Conservation (phyloP, 768 basidiomycete species). For the Mycena metata region DNA sequence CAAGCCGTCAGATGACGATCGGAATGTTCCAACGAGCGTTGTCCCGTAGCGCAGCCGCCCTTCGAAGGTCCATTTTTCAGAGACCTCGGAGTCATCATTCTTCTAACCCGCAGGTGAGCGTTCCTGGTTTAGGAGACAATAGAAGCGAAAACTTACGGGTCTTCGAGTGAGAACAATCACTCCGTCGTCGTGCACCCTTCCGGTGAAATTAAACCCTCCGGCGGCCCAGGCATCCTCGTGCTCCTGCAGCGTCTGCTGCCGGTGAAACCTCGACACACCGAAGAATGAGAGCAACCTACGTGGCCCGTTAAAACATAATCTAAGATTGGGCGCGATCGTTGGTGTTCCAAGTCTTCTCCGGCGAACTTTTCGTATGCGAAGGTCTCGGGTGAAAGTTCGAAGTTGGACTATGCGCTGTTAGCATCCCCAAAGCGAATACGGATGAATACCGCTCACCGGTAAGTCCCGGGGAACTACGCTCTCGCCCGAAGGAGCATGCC, state of each 20-base stretch:
- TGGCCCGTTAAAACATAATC: constrained; percentile 58
- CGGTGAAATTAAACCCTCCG: constrained; percentile 66
- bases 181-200: constrained; percentile 71
- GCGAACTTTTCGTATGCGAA: constrained; percentile 45
- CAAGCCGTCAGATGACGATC: constrained; percentile 49
- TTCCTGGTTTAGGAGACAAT: constrained; percentile 18
- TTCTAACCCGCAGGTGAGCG: constrained; percentile 51
- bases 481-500: not conserved
- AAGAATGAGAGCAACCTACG: constrained; percentile 47
- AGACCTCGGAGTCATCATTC: constrained; percentile 51
- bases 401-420: constrained; percentile 20
- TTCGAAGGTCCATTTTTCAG: constrained; percentile 69
- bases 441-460: not conserved
- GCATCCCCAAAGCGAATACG: not conserved
- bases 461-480: not conserved
- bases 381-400: constrained; percentile 39
- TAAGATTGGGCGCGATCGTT: constrained; percentile 25
- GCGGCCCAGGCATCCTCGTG: constrained; percentile 74
- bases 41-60: constrained; percentile 64
- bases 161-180: constrained; percentile 71
- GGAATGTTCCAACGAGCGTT: constrained; percentile 69
- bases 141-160: constrained; percentile 61
- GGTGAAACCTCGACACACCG: constrained; percentile 29
- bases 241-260: constrained; percentile 61
- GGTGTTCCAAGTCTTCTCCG: constrained; percentile 29